Base-by-base conservation (phyloP, 495 filamentous ascomycete genomes). In the Penicillium soppii region DNA sequence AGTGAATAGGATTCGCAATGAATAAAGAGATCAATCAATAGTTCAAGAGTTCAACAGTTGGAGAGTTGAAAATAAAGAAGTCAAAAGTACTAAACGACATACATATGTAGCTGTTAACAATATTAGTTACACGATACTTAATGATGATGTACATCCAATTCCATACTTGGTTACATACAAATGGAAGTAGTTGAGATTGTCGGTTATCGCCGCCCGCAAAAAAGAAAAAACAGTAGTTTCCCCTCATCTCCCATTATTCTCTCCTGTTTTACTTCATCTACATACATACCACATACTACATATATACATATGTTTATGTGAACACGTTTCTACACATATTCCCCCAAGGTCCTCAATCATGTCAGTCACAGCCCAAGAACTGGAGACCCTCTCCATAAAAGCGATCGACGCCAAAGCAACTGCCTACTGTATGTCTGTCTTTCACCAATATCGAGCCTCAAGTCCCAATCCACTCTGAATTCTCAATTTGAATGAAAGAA, bases 391-490 rank as follows among this genome's bases (percentile, higher is more conserved):
- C 35, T 79, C 75, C 9, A 57, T 64, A 22, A 79, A 78, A 56
- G 81, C 82, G 40, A 71, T 76, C 20, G 78, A 77, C 26, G 89
- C 90, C 53, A 92, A 91, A 66, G 75, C 70, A 7, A 68, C 72
- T n/a, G 87, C 91, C 32, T 95, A 96, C 75, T 92, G 90, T 79
- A 69, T 51, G 76, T 27, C 49, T 16, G n/a, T n/a, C n/a, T n/a
- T n/a, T n/a, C n/a, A n/a, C n/a, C n/a, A n/a, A n/a, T n/a, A n/a
- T n/a, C n/a, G n/a, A n/a, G n/a, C n/a, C n/a, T n/a, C n/a, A n/a
- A n/a, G n/a, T n/a, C n/a, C 30, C 47, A 13, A 20, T 19, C 1
- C 25, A 29, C 27, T 53, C 9, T 15, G 1, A 47, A 7, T 12
- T 37, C 17, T 10, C 3, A 23, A 17, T 27, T 7, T 21, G 15